Conservation (phyloP, 148 eudicot genomes). For the Silene latifolia region DNA sequence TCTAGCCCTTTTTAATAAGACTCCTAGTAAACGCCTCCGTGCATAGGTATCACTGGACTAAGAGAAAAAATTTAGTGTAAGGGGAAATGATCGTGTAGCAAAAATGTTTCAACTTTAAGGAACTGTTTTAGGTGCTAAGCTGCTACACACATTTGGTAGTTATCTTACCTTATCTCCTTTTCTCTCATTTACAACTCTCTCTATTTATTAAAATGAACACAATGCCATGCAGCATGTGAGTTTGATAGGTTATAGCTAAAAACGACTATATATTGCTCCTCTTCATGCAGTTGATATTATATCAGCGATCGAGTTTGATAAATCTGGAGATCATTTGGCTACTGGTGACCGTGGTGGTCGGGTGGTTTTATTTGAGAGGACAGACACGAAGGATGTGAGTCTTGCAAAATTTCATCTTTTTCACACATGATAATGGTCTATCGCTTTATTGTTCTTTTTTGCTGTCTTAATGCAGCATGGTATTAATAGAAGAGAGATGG, state of each 20-base stretch:
- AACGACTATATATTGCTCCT: neutral
- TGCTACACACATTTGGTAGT: neutral
- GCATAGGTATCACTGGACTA: neutral
- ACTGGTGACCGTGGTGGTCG: slow-evolving; percentile 85
- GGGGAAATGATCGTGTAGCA: neutral
- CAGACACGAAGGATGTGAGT: slow-evolving; percentile 64
- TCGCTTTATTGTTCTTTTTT: slow-evolving; percentile 1
- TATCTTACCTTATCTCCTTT: neutral
- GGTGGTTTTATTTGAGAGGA: slow-evolving; percentile 72
- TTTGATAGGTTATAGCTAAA: neutral
- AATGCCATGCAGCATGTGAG: neutral
- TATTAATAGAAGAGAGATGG: slow-evolving; percentile 66
- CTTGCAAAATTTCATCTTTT: slow-evolving; percentile 16
- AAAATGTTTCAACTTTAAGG: neutral
- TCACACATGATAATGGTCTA: neutral
- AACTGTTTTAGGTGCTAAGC: slow-evolving; percentile 7
- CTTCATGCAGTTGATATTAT: slow-evolving; percentile 57
- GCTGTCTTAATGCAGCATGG: slow-evolving; percentile 42
- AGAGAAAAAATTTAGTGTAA: neutral
- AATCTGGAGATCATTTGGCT: slow-evolving; percentile 73
- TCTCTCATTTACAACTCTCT: neutral
- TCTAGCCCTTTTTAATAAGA: neutral
- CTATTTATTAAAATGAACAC: neutral
- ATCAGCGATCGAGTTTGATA: slow-evolving; percentile 78
- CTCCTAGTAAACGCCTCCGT: neutral